Evolutionary conservation across 768 basidiomycete genomes (phyloP).

Genomic region (Leccinum barrowsii): DNA sequence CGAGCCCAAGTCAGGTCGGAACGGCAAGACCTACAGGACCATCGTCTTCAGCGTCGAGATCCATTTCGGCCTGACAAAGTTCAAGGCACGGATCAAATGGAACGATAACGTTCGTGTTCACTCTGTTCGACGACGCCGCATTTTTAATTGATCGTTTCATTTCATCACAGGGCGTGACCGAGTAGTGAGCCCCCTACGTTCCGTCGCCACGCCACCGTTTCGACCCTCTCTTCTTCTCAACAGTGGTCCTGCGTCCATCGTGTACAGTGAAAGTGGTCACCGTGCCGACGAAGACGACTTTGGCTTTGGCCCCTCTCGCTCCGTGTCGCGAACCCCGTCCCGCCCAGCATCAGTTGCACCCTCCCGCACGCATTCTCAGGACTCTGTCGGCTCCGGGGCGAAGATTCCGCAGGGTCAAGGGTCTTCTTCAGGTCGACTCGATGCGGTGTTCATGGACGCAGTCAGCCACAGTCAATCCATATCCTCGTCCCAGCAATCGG

Average conservation of each 20-base stretch:
- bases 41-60: constrained; percentile 84
- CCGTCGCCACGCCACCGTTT: neutral
- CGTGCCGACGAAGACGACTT: constrained; percentile 69
- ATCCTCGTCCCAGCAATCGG: too few species aligned
- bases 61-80: constrained; percentile 80
- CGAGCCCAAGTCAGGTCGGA: constrained; percentile 35
- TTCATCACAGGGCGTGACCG: too few species aligned
- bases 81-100: constrained; percentile 82
- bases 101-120: constrained; percentile 59
- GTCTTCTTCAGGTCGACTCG: neutral
- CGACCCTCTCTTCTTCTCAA: neutral
- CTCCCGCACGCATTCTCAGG: constrained; percentile 56
- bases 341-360: constrained; percentile 45
- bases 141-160: too few species aligned
- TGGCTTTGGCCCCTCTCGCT: constrained; percentile 20
- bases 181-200: too few species aligned
- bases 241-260: constrained; percentile 76
- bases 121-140: too few species aligned
- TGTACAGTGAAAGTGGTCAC: constrained; percentile 78
- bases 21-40: constrained; percentile 45
- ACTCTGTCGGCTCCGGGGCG: constrained; percentile 29
- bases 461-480: too few species aligned
- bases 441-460: constrained; percentile 6
- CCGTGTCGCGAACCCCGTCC: constrained; percentile 36
- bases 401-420: constrained; percentile 27